Evolutionary conservation across 192 early-diverging fungal species (phyloP).

Genomic region (Umbelopsis sp.): DNA sequence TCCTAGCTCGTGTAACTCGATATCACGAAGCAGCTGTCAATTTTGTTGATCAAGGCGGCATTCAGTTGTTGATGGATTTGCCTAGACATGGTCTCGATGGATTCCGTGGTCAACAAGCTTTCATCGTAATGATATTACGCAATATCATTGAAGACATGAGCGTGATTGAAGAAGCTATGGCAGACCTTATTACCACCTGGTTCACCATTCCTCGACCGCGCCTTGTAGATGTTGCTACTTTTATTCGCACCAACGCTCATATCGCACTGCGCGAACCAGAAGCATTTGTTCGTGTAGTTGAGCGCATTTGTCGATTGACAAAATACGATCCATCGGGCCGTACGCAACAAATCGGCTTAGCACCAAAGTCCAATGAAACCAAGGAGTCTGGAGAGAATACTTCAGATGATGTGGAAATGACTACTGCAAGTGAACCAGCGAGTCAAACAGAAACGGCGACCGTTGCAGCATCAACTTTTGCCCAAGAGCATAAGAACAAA

Average conservation of each 20-base stretch:
- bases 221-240: slow-evolving; percentile 68
- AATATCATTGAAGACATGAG: slow-evolving; percentile 80
- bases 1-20: slow-evolving; percentile 84
- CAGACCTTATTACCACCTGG: slow-evolving; percentile 75
- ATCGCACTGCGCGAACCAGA: slow-evolving; percentile 71
- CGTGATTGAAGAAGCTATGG: slow-evolving; percentile 69
- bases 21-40: slow-evolving; percentile 58
- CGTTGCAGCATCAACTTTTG: not conserved
- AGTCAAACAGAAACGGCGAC: too few species aligned
- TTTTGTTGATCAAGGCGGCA: slow-evolving; percentile 71
- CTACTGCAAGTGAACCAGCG: not conserved
- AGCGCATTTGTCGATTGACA: slow-evolving; percentile 65
- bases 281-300: slow-evolving; percentile 65
- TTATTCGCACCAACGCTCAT: slow-evolving; percentile 67
- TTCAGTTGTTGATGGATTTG: slow-evolving; percentile 66
- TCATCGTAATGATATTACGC: slow-evolving; percentile 85
- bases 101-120: slow-evolving; percentile 77
- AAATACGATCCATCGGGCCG: slow-evolving; percentile 65
- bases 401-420: slow-evolving; percentile 26
- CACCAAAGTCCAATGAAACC: slow-evolving; percentile 27
- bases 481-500: not conserved
- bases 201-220: slow-evolving; percentile 70
- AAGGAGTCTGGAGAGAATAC: slow-evolving; percentile 25
- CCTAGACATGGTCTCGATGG: slow-evolving; percentile 61
- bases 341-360: slow-evolving; percentile 61